Conservation (phyloP, 23 red algal genomes). For the Gracilaria caudata region DNA sequence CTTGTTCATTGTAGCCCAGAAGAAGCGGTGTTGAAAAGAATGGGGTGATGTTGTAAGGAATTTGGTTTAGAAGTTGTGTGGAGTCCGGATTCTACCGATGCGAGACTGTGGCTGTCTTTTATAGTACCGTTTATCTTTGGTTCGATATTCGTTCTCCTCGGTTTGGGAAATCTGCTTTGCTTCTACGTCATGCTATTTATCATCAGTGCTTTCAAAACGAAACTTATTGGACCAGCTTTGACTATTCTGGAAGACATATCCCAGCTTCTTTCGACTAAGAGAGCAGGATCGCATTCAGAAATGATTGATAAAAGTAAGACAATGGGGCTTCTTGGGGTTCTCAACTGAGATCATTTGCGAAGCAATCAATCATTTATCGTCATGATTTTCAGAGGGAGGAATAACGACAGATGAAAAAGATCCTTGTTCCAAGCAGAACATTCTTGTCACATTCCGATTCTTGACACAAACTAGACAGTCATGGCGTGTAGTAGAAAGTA, state of each 20-base stretch:
- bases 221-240: background rate
- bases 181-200: conserved; percentile 10
- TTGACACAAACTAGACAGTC: background rate
- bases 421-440: background rate
- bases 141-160: background rate
- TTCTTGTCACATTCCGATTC: background rate
- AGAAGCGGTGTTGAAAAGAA: background rate
- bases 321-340: background rate
- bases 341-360: background rate
- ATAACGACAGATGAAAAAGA: background rate
- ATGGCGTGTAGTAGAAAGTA: background rate
- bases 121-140: background rate
- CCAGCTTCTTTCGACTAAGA: background rate
- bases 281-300: background rate
- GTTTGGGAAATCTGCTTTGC: background rate
- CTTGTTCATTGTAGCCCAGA: background rate
- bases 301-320: background rate
- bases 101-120: background rate
- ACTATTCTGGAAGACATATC: background rate
- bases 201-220: background rate
- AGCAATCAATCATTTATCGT: background rate
- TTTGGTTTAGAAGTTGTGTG: background rate
- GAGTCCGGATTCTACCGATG: too few relatives aligned
- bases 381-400: background rate
- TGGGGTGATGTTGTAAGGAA: background rate